Base-by-base conservation (phyloP, 768 basidiomycete genomes). In the Boletus sp. region DNA sequence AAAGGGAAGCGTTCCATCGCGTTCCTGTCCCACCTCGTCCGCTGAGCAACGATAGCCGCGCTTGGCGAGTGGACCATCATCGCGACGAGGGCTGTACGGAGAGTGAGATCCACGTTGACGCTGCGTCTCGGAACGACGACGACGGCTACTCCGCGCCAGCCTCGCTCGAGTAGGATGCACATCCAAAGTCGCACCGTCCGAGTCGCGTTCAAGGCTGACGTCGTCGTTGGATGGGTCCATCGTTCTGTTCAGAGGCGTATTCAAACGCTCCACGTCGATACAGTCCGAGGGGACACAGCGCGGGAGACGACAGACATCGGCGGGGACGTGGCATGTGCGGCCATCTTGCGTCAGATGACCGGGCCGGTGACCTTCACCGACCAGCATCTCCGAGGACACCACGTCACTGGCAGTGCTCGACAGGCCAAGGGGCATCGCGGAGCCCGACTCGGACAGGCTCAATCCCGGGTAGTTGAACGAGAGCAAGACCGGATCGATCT, bases 401-500 rank as follows among this genome's bases (percentile, higher is more conserved):
- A 14, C 6, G 2, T 7, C 11, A 3, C 27, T n/a, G 5, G 10
- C 17, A 1, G 2, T n/a, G 21, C 32, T 19, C 19, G 25, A 5
- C 34, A 25, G 25, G 3, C 25, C 25, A 25, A 25, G 25, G 25
- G 25, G 25, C 1, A 25, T 25, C 25, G 25, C 25, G 25, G 32
- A 34, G 25, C 33, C 34, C 6, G 55, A 34, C 7, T 19, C 50
- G 47, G 40, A 47, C 4, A 40, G 23, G 4, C 32, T 30, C 37
- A 54, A 23, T 1, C 52, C 59, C 0, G 58, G 45, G 19, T 69
- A 56, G 37, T 41, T 25, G 27, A 57, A 51, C 21, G 59, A 53
- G 40, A 72, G 60, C 32, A 72, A 15, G 13, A 44, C 30, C 29
- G 69, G 71, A 19, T 70, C 71, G 38, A 70, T 71, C 43, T 64